Evolutionary conservation across 306 rosid species (phyloP).

Genomic region (Casuarina equisetifolia): DNA sequence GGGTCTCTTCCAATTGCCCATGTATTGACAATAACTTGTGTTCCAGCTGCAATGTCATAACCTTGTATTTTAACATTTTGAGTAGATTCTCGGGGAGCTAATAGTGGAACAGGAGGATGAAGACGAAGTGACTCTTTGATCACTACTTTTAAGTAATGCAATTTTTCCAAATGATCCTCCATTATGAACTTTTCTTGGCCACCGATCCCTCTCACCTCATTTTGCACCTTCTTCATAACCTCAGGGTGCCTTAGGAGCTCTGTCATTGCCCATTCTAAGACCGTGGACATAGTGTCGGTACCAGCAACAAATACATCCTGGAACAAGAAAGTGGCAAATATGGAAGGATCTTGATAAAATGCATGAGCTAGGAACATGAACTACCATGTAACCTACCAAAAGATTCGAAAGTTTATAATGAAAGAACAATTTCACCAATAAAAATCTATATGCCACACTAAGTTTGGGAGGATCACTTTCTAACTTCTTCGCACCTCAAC

Average conservation of each 20-base stretch:
- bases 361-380: background rate
- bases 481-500: too few species aligned
- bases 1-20: conserved; percentile 50
- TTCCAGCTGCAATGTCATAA: conserved; percentile 7
- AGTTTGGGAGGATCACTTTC: too few species aligned
- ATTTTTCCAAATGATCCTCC: conserved; percentile 37
- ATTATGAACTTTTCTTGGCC: conserved; percentile 23
- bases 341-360: background rate
- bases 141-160: conserved; percentile 49
- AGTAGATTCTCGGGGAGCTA: conserved; percentile 39
- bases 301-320: conserved; percentile 24
- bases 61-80: conserved; percentile 5
- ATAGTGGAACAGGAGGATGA: conserved; percentile 46
- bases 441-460: too few species aligned
- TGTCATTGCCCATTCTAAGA: conserved; percentile 56
- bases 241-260: conserved; percentile 44
- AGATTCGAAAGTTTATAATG: too few species aligned
- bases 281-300: conserved; percentile 42
- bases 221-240: conserved; percentile 36
- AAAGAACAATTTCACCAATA: too few species aligned
- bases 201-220: conserved; percentile 26
- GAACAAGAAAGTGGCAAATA: background rate
- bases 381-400: background rate
- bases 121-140: conserved; percentile 44
- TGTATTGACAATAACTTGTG: conserved; percentile 30